Conservation (phyloP, 1,284 basidiomycete species). For the Papiliotrema nemorosa region DNA sequence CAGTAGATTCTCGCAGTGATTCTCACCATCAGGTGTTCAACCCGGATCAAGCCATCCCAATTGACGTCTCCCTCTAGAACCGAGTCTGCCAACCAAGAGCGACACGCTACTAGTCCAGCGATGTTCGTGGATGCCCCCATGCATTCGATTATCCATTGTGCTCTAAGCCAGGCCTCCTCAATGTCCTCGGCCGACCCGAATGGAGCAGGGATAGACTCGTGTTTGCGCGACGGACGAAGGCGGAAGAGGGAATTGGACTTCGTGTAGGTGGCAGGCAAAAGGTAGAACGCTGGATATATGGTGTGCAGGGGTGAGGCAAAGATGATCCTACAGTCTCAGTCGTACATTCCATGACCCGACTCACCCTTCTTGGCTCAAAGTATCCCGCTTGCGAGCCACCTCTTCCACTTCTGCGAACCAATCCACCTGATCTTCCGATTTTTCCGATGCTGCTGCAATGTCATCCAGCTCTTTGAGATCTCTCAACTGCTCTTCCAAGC, state of each 20-base stretch:
- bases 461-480: slow-evolving; percentile 38
- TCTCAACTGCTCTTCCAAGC: slow-evolving; percentile 28
- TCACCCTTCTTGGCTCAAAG: slow-evolving; percentile 4
- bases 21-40: slow-evolving; percentile 37
- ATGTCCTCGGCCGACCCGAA: background rate
- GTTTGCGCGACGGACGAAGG: slow-evolving; percentile 14
- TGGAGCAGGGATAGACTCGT: slow-evolving; percentile 16
- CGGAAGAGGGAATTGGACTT: slow-evolving; percentile 11
- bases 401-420: slow-evolving; percentile 37
- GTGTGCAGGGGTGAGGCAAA: background rate
- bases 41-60: slow-evolving; percentile 20
- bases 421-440: slow-evolving; percentile 12
- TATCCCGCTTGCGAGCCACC: slow-evolving; percentile 9
- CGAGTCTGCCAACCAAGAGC: slow-evolving; percentile 22
- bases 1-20: background rate
- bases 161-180: slow-evolving; percentile 6
- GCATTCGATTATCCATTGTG: slow-evolving; percentile 24
- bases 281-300: slow-evolving; percentile 20
- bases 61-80: slow-evolving; percentile 6
- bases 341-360: background rate
- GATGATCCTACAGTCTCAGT: background rate
- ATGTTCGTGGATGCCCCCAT: slow-evolving; percentile 1
- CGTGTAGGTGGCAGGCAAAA: slow-evolving; percentile 13
- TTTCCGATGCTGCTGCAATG: slow-evolving; percentile 12
- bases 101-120: slow-evolving; percentile 28